Evolutionary conservation across 805 yeast genomes (phyloP).

Genomic region (baker's yeast (Saccharomyces cerevisiae)): DNA sequence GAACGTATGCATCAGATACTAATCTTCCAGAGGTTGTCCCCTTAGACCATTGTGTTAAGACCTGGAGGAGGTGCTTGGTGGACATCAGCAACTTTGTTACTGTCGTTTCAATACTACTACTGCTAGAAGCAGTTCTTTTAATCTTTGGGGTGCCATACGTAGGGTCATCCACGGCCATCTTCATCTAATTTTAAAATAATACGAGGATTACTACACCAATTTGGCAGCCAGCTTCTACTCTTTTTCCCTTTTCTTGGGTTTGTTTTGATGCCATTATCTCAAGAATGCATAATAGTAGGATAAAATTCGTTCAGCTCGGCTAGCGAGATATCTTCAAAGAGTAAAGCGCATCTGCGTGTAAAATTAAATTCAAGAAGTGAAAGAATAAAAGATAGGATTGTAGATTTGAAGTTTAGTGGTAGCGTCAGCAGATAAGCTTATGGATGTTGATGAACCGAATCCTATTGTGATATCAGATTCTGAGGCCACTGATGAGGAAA

Average conservation of each 20-base stretch:
- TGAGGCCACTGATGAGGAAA: slow-evolving; percentile 16
- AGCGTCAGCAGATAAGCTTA: neutral
- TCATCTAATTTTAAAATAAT: slow-evolving; percentile 1
- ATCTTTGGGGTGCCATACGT: neutral
- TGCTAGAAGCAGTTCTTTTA: neutral
- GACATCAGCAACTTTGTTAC: slow-evolving; percentile 74
- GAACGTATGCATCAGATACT: slow-evolving; percentile 86
- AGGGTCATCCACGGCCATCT: neutral
- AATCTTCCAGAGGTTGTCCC: slow-evolving; percentile 69
- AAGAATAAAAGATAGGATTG: neutral
- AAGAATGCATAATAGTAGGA: neutral
- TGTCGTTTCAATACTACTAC: slow-evolving; percentile 63
- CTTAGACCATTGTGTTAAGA: slow-evolving; percentile 84
- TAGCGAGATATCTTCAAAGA: neutral
- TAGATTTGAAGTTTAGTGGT: slow-evolving; percentile 5
- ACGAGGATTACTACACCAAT: neutral
- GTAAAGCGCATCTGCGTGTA: neutral
- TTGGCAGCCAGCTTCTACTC: neutral
- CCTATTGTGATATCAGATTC: slow-evolving; percentile 23
- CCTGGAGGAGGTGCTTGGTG: slow-evolving; percentile 80
- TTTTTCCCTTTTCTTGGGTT: neutral
- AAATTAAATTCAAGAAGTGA: neutral
- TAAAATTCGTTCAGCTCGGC: neutral
- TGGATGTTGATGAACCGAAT: slow-evolving; percentile 2
- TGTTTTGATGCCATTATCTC: neutral